Evolutionary conservation across 2,329 filamentous ascomycete species (phyloP), one percentile per base, ranked within the genome.

Genomic region (Apiospora pterosperma): DNA sequence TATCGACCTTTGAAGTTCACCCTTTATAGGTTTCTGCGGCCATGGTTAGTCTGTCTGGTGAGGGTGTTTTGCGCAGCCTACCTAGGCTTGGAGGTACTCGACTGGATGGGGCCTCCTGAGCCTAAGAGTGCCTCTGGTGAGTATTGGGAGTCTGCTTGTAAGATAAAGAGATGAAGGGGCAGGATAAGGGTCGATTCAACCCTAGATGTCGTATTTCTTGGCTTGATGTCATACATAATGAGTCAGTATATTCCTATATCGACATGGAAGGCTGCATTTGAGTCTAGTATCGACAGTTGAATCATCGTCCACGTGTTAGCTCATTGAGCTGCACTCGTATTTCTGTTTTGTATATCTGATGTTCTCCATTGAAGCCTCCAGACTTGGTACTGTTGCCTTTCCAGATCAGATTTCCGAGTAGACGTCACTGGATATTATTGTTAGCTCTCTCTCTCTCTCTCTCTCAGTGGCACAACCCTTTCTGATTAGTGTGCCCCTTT

Each of bases 321-420:
- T 14, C 6, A 31, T 55, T 10, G 14, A 7, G 31, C 3, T 31
- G 10, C 16, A 7, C 10, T 52, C 25, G 44, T n/a, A 25, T 14
- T 31, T 8, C 5, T 3, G 6, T 3, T 19, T 52, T 19, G 23
- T 28, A 10, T 3, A 8, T 31, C 12, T 14, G 10, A 7, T 19
- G 31, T 25, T 7, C 5, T 28, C 12, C n/a, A 7, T 31, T 52
- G 44, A n/a, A 28, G 25, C 25, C 14, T 19, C 25, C 25, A n/a
- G 3, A 2, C 44, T n/a, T 19, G 7, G 8, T 10, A 5, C 2
- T n/a, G 14, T 10, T n/a, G 16, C 6, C 44, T 19, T 19, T 10
- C 19, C 19, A 25, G n/a, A 39, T 39, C 44, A 71, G 48, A 70
- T 59, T 62, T 72, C 65, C 3, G 71, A 68, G 62, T 74, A 75